Percentiles rank a stretch among this genome's conserved stretches.
phyloP scores from a whole-genome alignment of 495 filamentous ascomycete genomes.

The Aspergillus bridgeri region DNA sequence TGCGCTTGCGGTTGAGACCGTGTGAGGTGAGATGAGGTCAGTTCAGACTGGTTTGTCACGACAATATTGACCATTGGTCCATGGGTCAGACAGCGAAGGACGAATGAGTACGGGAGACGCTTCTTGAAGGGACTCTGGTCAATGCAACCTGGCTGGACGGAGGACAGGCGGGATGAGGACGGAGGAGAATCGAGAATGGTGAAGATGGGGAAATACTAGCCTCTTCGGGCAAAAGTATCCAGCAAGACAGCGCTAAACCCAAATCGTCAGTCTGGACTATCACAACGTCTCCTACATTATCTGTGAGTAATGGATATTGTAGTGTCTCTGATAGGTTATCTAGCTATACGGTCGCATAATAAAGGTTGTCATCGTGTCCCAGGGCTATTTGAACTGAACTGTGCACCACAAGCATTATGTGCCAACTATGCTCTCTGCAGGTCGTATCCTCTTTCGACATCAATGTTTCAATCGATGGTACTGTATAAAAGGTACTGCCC shows the following conservation, averaged over 20 bases:
- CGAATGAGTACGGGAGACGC: background rate
- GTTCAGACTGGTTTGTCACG: background rate
- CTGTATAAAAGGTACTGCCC: too few relatives aligned
- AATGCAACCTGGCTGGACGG: background rate
- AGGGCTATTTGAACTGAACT: too few relatives aligned
- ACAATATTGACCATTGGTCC: background rate
- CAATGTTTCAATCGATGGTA: too few relatives aligned
- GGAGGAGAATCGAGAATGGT: background rate
- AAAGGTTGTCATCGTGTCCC: too few relatives aligned
- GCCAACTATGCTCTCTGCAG: too few relatives aligned
- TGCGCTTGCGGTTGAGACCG: background rate
- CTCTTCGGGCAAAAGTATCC: slow-evolving; percentile 22
- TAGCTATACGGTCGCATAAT: too few relatives aligned
- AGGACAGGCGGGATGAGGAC: background rate
- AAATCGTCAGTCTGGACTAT: background rate
- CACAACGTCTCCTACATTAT: background rate
- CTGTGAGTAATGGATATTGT: background rate
- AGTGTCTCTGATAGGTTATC: background rate
- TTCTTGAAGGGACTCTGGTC: background rate
- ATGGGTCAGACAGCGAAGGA: background rate
- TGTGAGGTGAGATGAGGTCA: background rate
- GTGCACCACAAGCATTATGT: too few relatives aligned
- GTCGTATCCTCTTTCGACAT: too few relatives aligned
- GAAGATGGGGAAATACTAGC: slow-evolving; percentile 18
- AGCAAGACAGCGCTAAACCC: background rate